Base-by-base conservation (phyloP, 2,329 filamentous ascomycete species). In the Pezizomycotina sp. region DNA sequence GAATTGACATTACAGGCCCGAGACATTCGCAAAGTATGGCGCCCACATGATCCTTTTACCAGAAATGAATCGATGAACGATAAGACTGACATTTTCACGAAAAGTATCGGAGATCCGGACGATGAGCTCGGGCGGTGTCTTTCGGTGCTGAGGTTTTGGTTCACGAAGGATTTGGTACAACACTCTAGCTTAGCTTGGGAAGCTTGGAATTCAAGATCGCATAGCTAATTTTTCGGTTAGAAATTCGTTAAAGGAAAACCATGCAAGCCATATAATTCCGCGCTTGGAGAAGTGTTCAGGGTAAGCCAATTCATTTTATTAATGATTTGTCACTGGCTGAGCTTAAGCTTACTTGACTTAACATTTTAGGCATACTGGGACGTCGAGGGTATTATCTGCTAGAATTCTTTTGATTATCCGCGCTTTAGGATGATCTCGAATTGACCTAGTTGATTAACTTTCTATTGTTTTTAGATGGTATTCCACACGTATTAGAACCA, bases 241-340 rank as follows among this genome's bases (percentile, higher is more conserved):
- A 98, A 98, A 70, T 98, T 95, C 54, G 81, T 91, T 56, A 95
- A 95, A 63, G 86, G 86, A 42, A 92, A 84, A 63, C 89, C 89
- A 27, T 95, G 86, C 72, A 98, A 51, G 60, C 89, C 89, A 7
- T 98, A 98, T 63, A 98, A 98, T 60, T 93, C 84, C 30, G 84
- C 83, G 22, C 62, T 98, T 32, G 89, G 89, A 47, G 89, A 98
- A 62, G 98, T 98, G 62, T 98, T 98, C 62, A 71, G 83, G 61
- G 80, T 84, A 63, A 53, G 73, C 62, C 24, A 15, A 33, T 30
- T 33, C 6, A 29, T 8, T 33, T 34, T 47, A 32, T n/a, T n/a
- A n/a, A n/a, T n/a, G n/a, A n/a, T n/a, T n/a, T n/a, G n/a, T n/a
- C n/a, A n/a, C n/a, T n/a, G n/a, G n/a, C n/a, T n/a, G n/a, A n/a